phyloP scores from a whole-genome alignment of 345 rosid genomes.

The Linum tenue region DNA sequence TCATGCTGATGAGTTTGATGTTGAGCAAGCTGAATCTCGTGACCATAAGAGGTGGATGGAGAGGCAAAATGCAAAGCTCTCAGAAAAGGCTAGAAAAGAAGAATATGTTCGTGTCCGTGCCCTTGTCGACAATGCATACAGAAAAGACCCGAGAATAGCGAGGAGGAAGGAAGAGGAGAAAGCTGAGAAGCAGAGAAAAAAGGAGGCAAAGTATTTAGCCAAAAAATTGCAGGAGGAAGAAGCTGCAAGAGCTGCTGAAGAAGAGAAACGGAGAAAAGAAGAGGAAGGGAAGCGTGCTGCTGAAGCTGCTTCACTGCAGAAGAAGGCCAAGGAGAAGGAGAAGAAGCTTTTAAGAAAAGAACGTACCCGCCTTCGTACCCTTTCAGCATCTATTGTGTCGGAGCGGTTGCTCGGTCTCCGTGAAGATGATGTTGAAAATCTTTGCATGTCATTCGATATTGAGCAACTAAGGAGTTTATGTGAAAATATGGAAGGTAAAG shows the following conservation, averaged over 20 bases:
- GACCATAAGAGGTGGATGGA: conserved; percentile 99
- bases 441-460: conserved; percentile 65
- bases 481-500: conserved; percentile 60
- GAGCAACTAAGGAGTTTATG: conserved; percentile 64
- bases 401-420: conserved; percentile 50
- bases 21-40: conserved; percentile 94
- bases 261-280: conserved; percentile 63
- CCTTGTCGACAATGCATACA: conserved; percentile 95
- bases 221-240: conserved; percentile 89
- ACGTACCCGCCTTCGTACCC: conserved; percentile 69
- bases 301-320: conserved; percentile 75
- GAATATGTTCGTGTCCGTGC: conserved; percentile 75
- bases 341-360: conserved; percentile 92
- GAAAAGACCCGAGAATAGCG: conserved; percentile 75
- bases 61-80: conserved; percentile 81
- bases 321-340: conserved; percentile 81
- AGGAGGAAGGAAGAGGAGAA: conserved; percentile 79
- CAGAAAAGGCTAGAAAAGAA: conserved; percentile 88
- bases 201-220: conserved; percentile 69
- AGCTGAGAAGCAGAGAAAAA: conserved; percentile 88
- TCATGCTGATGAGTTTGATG: conserved; percentile 88
- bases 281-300: conserved; percentile 75
- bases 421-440: conserved; percentile 66
- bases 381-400: conserved; percentile 52
- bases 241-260: conserved; percentile 71